Evolutionary conservation across 1,284 basidiomycete species (phyloP), one percentile per base, ranked within the genome.

Genomic region (Trichosporon faecale): DNA sequence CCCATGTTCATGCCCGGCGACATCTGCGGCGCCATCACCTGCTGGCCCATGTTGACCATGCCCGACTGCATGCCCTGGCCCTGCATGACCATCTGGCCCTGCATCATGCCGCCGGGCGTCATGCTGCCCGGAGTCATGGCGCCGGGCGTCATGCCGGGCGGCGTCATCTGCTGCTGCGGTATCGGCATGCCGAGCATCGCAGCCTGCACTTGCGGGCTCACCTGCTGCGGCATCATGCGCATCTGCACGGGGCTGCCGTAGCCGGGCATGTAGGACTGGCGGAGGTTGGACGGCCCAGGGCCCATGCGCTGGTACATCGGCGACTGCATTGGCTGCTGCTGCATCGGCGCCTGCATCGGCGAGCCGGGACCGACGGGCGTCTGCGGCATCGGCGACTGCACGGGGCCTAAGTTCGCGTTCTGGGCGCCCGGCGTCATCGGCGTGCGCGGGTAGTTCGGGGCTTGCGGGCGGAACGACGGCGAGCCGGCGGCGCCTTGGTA

Each of bases 271-370:
- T 68, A 70, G 40, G 64, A 66, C 25, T 71, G 70, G n/a, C 70
- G 70, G 5, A 71, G 66, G 46, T 64, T 66, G 18, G 70, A 71
- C 40, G 70, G 70, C n/a, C 68, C 68, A 23, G 65, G 70, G 4
- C 66, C 49, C 55, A 46, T 29, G 55, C 35, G 37, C 35, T 67
- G 55, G 33, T 27, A 33, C 29, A 29, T 55, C 9, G 29, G 23
- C 23, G 33, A 25, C 33, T 49, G 31, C 21, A 66, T 29, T 21
- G 44, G 65, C 64, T 46, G 64, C 37, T 55, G 31, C 33, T 49
- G 65, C 65, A 31, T 66, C n/a, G 44, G 31, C 40, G 27, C 44
- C 40, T 35, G 40, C 40, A 46, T 46, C 18, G 64, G 64, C 25
- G 40, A 46, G 23, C 37, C 64, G 40, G 64, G 35, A 25, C 27